Conservation (phyloP, 352 stramenopile genomes). For the Pythium biforme region DNA sequence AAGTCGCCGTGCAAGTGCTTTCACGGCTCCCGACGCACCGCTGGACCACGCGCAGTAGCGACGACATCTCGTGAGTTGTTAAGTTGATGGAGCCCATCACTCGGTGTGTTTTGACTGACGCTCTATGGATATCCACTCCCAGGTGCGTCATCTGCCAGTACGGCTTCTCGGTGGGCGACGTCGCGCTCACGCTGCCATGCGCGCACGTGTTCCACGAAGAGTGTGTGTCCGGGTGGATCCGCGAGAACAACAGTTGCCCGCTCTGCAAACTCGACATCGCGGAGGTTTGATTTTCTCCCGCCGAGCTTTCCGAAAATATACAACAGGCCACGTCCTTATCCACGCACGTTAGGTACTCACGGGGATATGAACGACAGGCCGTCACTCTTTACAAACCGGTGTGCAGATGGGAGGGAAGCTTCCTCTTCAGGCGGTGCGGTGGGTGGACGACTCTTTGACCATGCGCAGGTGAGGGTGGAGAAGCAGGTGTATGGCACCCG, state of each 20-base stretch:
- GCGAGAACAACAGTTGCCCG: conserved; percentile 77
- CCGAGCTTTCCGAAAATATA: not conserved
- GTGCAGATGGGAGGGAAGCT: not conserved
- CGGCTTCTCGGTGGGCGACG: conserved; percentile 52
- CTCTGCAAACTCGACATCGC: conserved; percentile 71
- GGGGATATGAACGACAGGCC: no score
- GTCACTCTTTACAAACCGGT: no score
- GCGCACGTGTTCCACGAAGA: conserved; percentile 80
- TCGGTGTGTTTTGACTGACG: not conserved
- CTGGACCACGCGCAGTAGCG: conserved; percentile 38
- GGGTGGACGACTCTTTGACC: no score
- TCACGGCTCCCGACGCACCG: conserved; percentile 62
- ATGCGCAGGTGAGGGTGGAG: no score
- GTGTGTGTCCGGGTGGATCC: conserved; percentile 69
- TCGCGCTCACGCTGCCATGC: conserved; percentile 65
- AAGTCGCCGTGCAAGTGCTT: conserved; percentile 59
- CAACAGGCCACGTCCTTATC: no score
- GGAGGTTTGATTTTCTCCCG: conserved; percentile 3
- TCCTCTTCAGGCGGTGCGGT: no score
- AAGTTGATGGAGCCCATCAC: no score
- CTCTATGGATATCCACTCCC: not conserved
- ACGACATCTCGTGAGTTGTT: conserved; percentile 59
- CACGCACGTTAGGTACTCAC: no score
- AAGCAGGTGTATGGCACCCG: no score
- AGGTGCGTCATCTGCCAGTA: conserved; percentile 81